Base-by-base conservation (phyloP, 176 grass and related monocot genomes). In the Bolboschoenus planiculmis region DNA sequence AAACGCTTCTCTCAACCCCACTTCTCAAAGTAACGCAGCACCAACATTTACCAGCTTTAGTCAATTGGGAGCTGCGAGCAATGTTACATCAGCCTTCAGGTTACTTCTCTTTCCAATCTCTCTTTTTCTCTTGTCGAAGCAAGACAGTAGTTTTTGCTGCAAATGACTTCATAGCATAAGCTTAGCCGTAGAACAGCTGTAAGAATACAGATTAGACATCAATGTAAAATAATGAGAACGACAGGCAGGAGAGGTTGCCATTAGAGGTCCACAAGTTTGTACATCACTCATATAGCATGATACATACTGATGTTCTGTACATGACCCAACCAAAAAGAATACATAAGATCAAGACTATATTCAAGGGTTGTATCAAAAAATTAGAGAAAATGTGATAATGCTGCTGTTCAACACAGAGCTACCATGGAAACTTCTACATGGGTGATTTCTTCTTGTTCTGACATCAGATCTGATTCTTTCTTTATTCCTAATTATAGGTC, bases 31-130 rank as follows among this genome's bases (percentile, higher is more conserved):
- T 82, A 94, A 76, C 57, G 80, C 81, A 84, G 72, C 87, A 37
- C 92, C 92, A 1, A 83, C 83, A 30, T 88, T 97, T 84, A 89
- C 73, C 78, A 94, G 90, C 88, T 97, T 97, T 86, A 92, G 79
- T 89, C 92, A 97, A 91, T 7, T 97, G 56, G 92, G 89, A 86
- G 65, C 64, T 78, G 65, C 84, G 63, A 72, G 7, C 80, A 92
- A 86, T 84, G 7, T 87, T 80, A 86, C 88, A 85, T 64, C 86
- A 35, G 78, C 71, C 33, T 26, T 85, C 11, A 83, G 87, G 95
- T 88, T 86, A 51, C 67, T 76, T 57, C 57, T 81, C 20, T 23
- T 23, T 20, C 24, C 31, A 34, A 56, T 7, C 36, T 79, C 16
- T 8, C 10, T 60, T 29, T 30, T 26, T 5, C 8, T 65, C 48